Evolutionary conservation across 805 yeast genomes (phyloP).

Genomic region (Saccharomyces eubayanus): DNA sequence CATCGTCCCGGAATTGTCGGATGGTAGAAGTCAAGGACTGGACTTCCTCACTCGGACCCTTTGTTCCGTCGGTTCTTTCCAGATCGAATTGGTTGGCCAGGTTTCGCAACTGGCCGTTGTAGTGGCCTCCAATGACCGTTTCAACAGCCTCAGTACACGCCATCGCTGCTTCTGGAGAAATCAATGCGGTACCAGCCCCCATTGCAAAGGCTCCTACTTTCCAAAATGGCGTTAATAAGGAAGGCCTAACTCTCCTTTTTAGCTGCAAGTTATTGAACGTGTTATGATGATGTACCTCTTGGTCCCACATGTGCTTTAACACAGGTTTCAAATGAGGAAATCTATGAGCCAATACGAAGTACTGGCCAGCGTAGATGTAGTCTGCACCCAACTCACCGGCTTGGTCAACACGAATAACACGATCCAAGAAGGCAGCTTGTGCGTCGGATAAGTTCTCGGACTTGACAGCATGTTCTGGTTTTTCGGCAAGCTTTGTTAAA

Average conservation of each 20-base stretch:
- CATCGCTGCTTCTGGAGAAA: slow-evolving; percentile 96
- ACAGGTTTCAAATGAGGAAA: slow-evolving; percentile 72
- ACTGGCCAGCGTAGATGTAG: slow-evolving; percentile 87
- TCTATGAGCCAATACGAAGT: slow-evolving; percentile 58
- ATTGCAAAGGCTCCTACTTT: slow-evolving; percentile 78
- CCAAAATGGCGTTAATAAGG: slow-evolving; percentile 88
- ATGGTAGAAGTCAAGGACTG: slow-evolving; percentile 51
- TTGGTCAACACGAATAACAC: slow-evolving; percentile 86
- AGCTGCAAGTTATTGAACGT: slow-evolving; percentile 76
- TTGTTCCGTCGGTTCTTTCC: slow-evolving; percentile 26
- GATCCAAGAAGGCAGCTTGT: slow-evolving; percentile 61
- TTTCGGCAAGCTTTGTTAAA: not conserved
- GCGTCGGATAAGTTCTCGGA: slow-evolving; percentile 35
- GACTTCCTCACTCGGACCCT: slow-evolving; percentile 42
- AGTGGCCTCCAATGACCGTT: slow-evolving; percentile 94
- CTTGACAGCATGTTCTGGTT: slow-evolving; percentile 1
- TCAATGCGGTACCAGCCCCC: slow-evolving; percentile 78
- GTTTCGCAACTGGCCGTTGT: slow-evolving; percentile 79
- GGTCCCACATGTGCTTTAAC: slow-evolving; percentile 95
- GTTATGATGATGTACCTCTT: slow-evolving; percentile 82
- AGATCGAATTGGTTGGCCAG: slow-evolving; percentile 59
- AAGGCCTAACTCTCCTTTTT: slow-evolving; percentile 79
- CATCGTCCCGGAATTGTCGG: slow-evolving; percentile 82
- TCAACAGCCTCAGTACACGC: slow-evolving; percentile 99
- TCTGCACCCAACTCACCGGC: slow-evolving; percentile 98